These are phyloP conservation scores for Arthrobotrys sinensis DNA, from an alignment of 2,329 filamentous ascomycete genomes.

Conservation along the genomic window DNA sequence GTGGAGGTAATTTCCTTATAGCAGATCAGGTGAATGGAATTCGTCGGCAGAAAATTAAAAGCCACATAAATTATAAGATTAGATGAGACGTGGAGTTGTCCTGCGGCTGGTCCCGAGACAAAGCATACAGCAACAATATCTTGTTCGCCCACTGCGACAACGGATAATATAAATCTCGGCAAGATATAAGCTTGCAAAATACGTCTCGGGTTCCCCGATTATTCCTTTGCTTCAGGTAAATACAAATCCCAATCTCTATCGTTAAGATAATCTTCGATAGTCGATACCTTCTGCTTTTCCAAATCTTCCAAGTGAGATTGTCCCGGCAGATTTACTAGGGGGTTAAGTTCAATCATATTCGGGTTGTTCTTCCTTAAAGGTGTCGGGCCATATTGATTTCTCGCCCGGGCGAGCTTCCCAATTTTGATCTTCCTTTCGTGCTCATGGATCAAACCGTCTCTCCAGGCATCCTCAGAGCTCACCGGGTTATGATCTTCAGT, in stretches of 20 bases:
- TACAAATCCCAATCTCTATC: constrained; percentile 50
- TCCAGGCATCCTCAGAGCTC: constrained; percentile 2
- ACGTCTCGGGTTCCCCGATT: too few species aligned
- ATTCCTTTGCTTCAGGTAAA: constrained; percentile 3
- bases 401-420: constrained; percentile 18
- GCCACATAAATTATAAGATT: too few species aligned
- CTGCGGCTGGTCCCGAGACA: too few species aligned
- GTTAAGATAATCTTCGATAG: constrained; percentile 22
- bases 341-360: constrained; percentile 44
- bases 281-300: constrained; percentile 10
- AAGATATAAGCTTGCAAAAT: too few species aligned
- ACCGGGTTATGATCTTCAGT: background rate
- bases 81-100: too few species aligned
- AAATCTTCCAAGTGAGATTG: constrained; percentile 28
- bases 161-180: too few species aligned
- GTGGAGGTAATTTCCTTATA: too few species aligned
- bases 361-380: constrained; percentile 30
- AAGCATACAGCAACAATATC: too few species aligned
- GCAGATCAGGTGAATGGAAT: too few species aligned
- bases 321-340: constrained; percentile 7
- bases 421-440: constrained; percentile 40
- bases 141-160: too few species aligned
- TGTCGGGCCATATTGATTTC: background rate
- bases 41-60: too few species aligned
- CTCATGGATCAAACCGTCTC: background rate